Conservation (phyloP, 148 eudicot genomes). For the Persicaria tinctoria region DNA sequence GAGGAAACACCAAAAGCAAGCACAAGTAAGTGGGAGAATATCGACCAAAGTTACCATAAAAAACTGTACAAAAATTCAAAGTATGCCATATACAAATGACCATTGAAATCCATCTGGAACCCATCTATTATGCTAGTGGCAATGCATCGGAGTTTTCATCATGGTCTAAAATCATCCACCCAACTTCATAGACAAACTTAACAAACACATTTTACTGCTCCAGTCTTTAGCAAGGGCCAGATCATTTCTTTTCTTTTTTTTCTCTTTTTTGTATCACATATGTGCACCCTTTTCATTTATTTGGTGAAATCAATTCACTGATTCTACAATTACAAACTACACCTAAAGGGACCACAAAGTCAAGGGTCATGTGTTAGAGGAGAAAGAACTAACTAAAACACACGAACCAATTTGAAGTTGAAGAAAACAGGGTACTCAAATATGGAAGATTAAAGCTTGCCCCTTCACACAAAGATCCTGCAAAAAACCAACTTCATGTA, state of each 20-base stretch:
- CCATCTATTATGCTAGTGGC: background rate
- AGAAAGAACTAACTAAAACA: background rate
- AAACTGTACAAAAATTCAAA: conserved; percentile 2
- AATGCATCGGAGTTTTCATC: background rate
- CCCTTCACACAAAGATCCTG: background rate
- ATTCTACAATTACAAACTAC: conserved; percentile 6
- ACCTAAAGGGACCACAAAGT: background rate
- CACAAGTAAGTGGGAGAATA: conserved; percentile 11
- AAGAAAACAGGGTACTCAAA: conserved; percentile 1
- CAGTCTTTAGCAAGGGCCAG: background rate
- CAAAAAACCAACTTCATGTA: background rate
- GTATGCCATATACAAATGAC: background rate
- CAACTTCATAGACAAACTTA: background rate
- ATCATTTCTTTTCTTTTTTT: too few species aligned
- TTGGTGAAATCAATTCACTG: background rate
- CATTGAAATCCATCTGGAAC: background rate
- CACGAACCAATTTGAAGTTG: background rate
- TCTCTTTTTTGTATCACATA: background rate
- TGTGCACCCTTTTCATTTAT: background rate
- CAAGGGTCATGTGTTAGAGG: background rate
- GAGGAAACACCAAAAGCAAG: conserved; percentile 10
- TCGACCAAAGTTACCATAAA: conserved; percentile 8
- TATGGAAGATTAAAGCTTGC: background rate
- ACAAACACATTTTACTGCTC: background rate
- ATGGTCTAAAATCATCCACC: background rate